Conservation (phyloP, 805 yeast genomes). For the Jamesozyma gamospora region DNA sequence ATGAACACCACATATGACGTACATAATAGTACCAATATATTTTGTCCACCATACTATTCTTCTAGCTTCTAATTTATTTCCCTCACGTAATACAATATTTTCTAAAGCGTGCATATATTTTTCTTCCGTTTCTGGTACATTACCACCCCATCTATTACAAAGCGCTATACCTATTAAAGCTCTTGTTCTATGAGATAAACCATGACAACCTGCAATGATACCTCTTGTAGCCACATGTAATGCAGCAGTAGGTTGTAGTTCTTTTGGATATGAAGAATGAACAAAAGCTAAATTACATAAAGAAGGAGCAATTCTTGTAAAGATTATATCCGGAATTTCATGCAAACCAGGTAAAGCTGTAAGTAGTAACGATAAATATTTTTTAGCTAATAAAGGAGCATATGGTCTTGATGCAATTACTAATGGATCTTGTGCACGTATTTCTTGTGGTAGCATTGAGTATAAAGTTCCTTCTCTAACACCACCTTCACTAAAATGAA, state of each 20-base stretch:
- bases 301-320: conserved; percentile 55
- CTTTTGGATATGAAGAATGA: conserved; percentile 69
- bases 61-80: conserved; percentile 34
- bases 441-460: conserved; percentile 46
- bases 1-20: conserved; percentile 68
- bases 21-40: conserved; percentile 64
- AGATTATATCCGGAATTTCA: conserved; percentile 48
- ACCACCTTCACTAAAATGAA: conserved; percentile 69
- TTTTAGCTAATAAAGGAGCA: conserved; percentile 54
- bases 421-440: conserved; percentile 59
- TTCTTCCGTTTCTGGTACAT: conserved; percentile 49
- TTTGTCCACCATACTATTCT: conserved; percentile 62
- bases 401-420: conserved; percentile 60
- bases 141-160: conserved; percentile 79
- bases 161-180: conserved; percentile 65
- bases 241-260: conserved; percentile 65
- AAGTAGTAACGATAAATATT: conserved; percentile 43
- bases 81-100: conserved; percentile 39
- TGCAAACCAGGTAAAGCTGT: conserved; percentile 47
- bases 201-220: conserved; percentile 65
- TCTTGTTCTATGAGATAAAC: conserved; percentile 59
- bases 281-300: conserved; percentile 66
- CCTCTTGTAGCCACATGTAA: conserved; percentile 66
- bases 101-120: conserved; percentile 38
- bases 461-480: conserved; percentile 68